A percentile compares a stretch with the other conserved stretches of the same genome.
Conservation (phyloP, 2,329 filamentous ascomycete species). For the Trichoderma guizhouense region DNA sequence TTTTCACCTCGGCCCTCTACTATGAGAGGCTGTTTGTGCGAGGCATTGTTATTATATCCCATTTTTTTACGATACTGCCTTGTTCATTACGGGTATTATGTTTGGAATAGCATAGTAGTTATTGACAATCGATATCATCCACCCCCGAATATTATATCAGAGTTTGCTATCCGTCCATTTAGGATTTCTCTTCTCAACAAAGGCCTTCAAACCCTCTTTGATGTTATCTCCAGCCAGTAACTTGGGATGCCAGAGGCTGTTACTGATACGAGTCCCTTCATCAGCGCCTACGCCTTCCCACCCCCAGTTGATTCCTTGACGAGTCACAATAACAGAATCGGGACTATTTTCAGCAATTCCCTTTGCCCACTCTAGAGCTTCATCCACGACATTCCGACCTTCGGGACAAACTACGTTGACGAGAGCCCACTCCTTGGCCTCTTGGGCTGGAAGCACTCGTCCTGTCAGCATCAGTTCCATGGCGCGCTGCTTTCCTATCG, state of each 20-base stretch:
- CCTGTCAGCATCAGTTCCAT: slow-evolving; percentile 50
- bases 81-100: not conserved
- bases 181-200: slow-evolving; percentile 5
- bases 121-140: not conserved
- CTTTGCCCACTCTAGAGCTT: slow-evolving; percentile 2
- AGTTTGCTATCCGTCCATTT: slow-evolving; percentile 9
- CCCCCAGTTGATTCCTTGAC: not conserved
- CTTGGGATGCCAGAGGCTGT: not conserved
- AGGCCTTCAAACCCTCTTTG: not conserved
- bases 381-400: not conserved
- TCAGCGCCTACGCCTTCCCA: not conserved
- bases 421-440: slow-evolving; percentile 25
- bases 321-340: not conserved
- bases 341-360: not conserved
- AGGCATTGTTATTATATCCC: not conserved
- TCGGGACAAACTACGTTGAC: not conserved
- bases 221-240: not conserved
- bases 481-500: slow-evolving; percentile 43
- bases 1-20: not conserved
- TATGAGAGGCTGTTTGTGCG: not conserved
- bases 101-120: not conserved
- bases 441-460: slow-evolving; percentile 41
- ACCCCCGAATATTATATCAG: not conserved
- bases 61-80: not conserved
- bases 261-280: not conserved